Evolutionary conservation across 108 stramenopile genomes (phyloP), one percentile per base, ranked within the genome.

Genomic region (Schizochytrium sp.): DNA sequence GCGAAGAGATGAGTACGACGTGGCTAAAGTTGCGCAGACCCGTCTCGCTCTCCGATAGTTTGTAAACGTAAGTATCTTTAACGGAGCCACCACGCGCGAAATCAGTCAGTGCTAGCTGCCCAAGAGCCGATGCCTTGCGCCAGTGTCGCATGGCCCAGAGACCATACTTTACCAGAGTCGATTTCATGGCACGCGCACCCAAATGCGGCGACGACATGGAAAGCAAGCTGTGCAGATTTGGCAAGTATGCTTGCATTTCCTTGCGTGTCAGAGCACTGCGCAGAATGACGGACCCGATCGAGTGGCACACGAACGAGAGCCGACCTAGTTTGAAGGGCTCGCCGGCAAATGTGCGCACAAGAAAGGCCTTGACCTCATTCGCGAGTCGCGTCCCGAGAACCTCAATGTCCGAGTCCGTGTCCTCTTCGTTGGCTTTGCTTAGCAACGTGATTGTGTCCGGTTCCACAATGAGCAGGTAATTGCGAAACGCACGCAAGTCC

Each of bases 191-290:
- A n/a, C 87, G 87, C 43, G 72, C 34, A 5, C 90, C 90, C 16
- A 90, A 16, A 3, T 90, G 90, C 58, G 90, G 90, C 10, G 87
- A 87, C 43, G 90, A 87, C 87, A 90, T 29, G 47, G 83, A 87
- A 12, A 90, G 28, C 6, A 72, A 69, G 51, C 34, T 60, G 47
- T 90, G 88, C 5, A 90, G 58, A 23, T 89, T 55, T 5, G 57
- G 19, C 19, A 43, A 18, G 34, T 60, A 90, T 14, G 25, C 16
- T n/a, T 87, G 44, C 28, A 88, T 18, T 18, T 60, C 58, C 41
- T 44, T 41, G n/a, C 41, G 58, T n/a, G 57, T 59, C 21, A 90
- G 4, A 23, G 90, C 90, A 18, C 55, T 58, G 43, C 90, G 60
- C 21, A 90, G 41, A 53, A 90, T 87, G 34, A 90, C n/a, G 8